Percentiles rank a stretch among this genome's conserved stretches.
Evolutionary conservation across 495 filamentous ascomycete species (phyloP).

Genomic region (Aspergillus olivimuriae): DNA sequence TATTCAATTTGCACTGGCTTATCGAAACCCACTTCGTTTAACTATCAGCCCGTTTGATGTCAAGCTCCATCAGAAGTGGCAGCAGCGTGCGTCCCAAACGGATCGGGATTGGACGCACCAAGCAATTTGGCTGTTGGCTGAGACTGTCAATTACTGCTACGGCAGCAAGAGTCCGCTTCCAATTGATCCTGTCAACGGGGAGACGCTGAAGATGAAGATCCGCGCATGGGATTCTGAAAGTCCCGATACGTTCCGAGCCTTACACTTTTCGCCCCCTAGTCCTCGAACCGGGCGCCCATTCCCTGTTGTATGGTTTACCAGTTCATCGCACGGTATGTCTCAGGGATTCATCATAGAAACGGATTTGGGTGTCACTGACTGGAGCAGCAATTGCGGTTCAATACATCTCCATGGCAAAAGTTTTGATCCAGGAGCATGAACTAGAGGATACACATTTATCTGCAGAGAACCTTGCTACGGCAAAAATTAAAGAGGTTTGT

Average conservation of each 20-base stretch:
- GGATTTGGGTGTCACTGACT: not conserved
- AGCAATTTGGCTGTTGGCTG: constrained; percentile 36
- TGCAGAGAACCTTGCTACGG: not conserved
- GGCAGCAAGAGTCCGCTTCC: constrained; percentile 17
- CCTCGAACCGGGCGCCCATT: constrained; percentile 27
- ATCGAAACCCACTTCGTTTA: constrained; percentile 32
- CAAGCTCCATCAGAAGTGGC: constrained; percentile 28
- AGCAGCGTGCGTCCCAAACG: constrained; percentile 17
- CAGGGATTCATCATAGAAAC: not conserved
- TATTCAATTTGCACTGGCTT: constrained; percentile 35
- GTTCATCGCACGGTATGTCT: constrained; percentile 32
- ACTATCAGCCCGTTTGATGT: constrained; percentile 32
- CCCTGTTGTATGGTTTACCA: constrained; percentile 34
- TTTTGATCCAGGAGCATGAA: constrained; percentile 21
- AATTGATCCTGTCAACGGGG: constrained; percentile 13
- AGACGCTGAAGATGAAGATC: constrained; percentile 23
- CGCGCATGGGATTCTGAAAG: constrained; percentile 24
- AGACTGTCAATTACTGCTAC: constrained; percentile 35
- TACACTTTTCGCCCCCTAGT: constrained; percentile 30
- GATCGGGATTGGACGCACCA: constrained; percentile 37
- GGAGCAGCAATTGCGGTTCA: constrained; percentile 31
- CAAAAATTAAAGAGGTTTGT: constrained; percentile 21
- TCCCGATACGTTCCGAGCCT: constrained; percentile 29
- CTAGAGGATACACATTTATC: too few relatives aligned
- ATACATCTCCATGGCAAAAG: constrained; percentile 36